These are phyloP conservation scores for Colletotrichum gigasporum DNA, from an alignment of 2,329 filamentous ascomycete genomes.

Conservation along the genomic window DNA sequence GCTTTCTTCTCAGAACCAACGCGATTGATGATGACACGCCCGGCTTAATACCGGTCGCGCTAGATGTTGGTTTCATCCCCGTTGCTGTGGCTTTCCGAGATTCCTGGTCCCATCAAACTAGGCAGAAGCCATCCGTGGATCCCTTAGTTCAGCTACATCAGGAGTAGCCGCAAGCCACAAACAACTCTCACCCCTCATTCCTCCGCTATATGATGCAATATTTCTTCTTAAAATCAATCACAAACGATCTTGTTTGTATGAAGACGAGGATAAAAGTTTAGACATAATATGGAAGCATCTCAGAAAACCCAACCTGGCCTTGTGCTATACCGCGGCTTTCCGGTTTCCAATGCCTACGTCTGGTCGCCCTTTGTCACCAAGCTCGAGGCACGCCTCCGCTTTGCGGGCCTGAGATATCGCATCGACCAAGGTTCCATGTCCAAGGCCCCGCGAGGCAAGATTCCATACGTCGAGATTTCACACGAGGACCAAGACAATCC, in stretches of 20 bases:
- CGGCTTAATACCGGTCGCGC: too few relatives aligned
- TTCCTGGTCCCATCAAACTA: too few relatives aligned
- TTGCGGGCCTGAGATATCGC: constrained; percentile 58
- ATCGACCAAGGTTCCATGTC: constrained; percentile 53
- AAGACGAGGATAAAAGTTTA: background rate
- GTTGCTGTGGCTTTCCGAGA: too few relatives aligned
- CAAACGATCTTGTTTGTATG: background rate
- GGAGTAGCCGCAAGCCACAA: too few relatives aligned
- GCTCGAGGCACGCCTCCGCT: constrained; percentile 68
- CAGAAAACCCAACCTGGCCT: background rate
- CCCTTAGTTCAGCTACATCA: too few relatives aligned
- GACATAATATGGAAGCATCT: background rate
- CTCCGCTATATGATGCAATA: too few relatives aligned
- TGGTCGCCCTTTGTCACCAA: constrained; percentile 73
- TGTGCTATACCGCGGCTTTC: constrained; percentile 3
- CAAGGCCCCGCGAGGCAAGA: constrained; percentile 64
- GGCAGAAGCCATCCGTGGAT: too few relatives aligned
- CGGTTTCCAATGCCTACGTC: constrained; percentile 42
- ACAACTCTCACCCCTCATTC: too few relatives aligned
- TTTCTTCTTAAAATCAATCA: background rate
- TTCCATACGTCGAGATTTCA: constrained; percentile 62
- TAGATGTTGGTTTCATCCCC: too few relatives aligned
- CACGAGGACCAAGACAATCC: background rate
- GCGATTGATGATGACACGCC: too few relatives aligned
- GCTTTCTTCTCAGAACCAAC: too few relatives aligned